A percentile compares a stretch with the other conserved stretches of the same genome.
These are phyloP conservation scores for Talaromyces marneffei DNA, from an alignment of 2,329 filamentous ascomycete species.

Conservation along the genomic window DNA sequence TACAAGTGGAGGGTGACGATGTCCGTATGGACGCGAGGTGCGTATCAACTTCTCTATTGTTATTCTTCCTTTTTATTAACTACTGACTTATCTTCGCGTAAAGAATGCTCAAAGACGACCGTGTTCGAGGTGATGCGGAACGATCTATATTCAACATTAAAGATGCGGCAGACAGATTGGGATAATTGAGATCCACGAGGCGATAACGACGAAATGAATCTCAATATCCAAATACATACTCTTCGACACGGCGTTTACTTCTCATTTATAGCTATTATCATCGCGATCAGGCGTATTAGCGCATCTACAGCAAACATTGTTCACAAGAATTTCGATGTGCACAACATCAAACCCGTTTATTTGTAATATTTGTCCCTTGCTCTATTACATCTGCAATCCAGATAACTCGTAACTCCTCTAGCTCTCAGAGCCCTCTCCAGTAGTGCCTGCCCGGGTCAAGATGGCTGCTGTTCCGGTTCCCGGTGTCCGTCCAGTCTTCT, in stretches of 20 bases:
- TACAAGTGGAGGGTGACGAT: slow-evolving; percentile 90
- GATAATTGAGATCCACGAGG: slow-evolving; percentile 44
- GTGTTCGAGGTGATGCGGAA: slow-evolving; percentile 56
- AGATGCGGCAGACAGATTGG: slow-evolving; percentile 67
- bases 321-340: neutral
- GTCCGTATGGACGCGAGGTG: slow-evolving; percentile 70
- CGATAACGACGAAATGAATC: slow-evolving; percentile 24
- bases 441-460: slow-evolving; percentile 54
- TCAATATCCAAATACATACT: neutral
- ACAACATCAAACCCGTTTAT: neutral
- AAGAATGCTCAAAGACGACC: slow-evolving; percentile 86
- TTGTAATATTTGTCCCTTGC: neutral
- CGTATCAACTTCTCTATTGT: slow-evolving; percentile 8
- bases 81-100: neutral
- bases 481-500: slow-evolving; percentile 65
- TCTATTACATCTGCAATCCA: slow-evolving; percentile 2
- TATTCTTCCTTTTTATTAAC: neutral
- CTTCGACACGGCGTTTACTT: neutral
- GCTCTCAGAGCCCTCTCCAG: slow-evolving; percentile 31
- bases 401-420: slow-evolving; percentile 16
- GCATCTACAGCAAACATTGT: neutral
- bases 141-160: slow-evolving; percentile 71
- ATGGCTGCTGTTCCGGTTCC: slow-evolving; percentile 57
- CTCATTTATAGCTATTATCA: neutral
- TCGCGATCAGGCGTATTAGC: neutral